These are phyloP conservation scores for Mucor saturninus DNA, from an alignment of 371 early-diverging fungal genomes.

Conservation along the genomic window DNA sequence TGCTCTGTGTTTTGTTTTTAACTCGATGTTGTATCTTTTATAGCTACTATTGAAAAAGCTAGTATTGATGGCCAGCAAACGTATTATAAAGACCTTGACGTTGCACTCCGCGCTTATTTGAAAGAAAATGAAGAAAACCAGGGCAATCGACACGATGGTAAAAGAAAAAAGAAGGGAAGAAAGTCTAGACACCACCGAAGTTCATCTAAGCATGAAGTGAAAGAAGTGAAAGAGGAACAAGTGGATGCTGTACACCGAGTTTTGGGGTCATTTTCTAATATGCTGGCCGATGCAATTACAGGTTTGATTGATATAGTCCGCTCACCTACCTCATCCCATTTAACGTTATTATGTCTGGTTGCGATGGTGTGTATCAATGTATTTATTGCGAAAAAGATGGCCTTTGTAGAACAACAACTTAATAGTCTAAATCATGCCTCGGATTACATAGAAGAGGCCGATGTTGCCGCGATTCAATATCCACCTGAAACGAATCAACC, in stretches of 20 bases:
- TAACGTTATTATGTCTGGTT: slow-evolving; percentile 34
- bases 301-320: slow-evolving; percentile 9
- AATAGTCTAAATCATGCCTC: neutral
- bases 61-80: slow-evolving; percentile 62
- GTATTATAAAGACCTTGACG: slow-evolving; percentile 60
- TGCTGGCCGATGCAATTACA: slow-evolving; percentile 15
- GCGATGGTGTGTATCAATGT: slow-evolving; percentile 40
- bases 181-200: neutral
- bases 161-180: slow-evolving; percentile 4
- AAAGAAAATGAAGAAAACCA: slow-evolving; percentile 11
- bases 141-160: slow-evolving; percentile 4
- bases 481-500: neutral
- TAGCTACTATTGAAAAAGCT: slow-evolving; percentile 28
- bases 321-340: slow-evolving; percentile 27
- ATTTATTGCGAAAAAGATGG: slow-evolving; percentile 42
- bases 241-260: slow-evolving; percentile 5
- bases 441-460: neutral
- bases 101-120: slow-evolving; percentile 10
- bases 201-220: neutral
- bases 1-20: neutral
- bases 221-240: slow-evolving; percentile 1
- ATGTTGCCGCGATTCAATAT: neutral
- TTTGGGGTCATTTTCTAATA: slow-evolving; percentile 10
- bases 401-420: slow-evolving; percentile 34
- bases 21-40: neutral